Evolutionary conservation across 768 basidiomycete species (phyloP), one percentile per base, ranked within the genome.

Genomic region (Piloderma croceum): DNA sequence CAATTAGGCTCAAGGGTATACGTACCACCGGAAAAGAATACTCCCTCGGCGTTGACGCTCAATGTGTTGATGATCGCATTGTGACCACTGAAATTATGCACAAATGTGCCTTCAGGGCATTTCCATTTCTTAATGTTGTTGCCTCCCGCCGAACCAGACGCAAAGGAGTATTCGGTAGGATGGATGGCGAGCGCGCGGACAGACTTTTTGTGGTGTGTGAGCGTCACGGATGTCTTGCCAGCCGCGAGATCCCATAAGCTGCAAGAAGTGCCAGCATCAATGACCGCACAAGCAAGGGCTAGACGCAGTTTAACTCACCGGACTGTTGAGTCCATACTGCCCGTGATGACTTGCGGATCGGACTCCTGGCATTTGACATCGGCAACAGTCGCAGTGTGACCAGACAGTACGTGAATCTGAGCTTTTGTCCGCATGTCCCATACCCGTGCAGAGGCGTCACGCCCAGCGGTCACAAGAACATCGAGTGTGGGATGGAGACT

Each of bases 111-210:
- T 48, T 97, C 90, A 5, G 96, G 96, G 52, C 91, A 97, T 54
- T 94, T 96, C 94, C 94, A 99, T 61, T 98, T 98, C 59, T 99
- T 99, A 69, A 99, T 97, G 62, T 98, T 98, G 70, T 97, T 97
- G 1, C 93, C 96, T n/a, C 96, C 96, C 0, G 94, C 88, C 19
- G 90, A 92, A 36, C 88, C 96, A 3, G 84, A 86, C 2, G 92
- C 96, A 56, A 99, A 99, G 23, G 85, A 87, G 68, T 92, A 98
- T 54, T 98, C 96, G 4, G 89, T 90, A 1, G 94, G 94, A 58
- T 97, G 93, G 41, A 99, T 82, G 4, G 94, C 87, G 35, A 99
- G 73, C 1, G 94, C 81, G 42, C 96, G 82, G 2, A 99, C 91
- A 11, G 88, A 90, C 63, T 99, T 99, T 65, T 98, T 98, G 73